These are phyloP conservation scores for Diaporthe sp. DNA, from an alignment of 2,329 filamentous ascomycete genomes.

Conservation along the genomic window DNA sequence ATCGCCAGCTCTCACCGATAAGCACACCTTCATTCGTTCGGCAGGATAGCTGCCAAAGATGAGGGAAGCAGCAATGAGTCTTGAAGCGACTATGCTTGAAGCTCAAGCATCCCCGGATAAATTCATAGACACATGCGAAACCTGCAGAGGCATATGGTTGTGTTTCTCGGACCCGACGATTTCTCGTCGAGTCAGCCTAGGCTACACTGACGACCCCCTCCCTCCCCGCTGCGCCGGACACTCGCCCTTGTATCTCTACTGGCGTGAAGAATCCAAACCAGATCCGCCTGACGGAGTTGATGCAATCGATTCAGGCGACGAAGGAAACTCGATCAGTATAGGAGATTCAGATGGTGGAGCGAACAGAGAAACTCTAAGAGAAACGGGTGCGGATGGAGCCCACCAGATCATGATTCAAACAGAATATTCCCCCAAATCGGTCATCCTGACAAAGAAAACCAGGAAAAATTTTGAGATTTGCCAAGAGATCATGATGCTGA, in stretches of 20 bases:
- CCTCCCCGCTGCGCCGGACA: background rate
- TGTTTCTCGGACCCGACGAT: background rate
- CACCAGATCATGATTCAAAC: background rate
- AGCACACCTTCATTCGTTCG: background rate
- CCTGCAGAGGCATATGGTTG: background rate
- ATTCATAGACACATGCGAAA: background rate
- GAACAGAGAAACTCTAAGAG: background rate
- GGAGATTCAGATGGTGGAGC: no score
- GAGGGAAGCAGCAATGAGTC: background rate
- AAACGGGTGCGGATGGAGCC: background rate
- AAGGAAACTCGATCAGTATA: background rate
- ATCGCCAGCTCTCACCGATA: background rate
- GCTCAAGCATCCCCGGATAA: background rate
- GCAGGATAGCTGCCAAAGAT: background rate
- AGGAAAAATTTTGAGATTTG: no score
- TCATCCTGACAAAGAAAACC: background rate
- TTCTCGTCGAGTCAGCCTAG: background rate
- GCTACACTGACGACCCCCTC: background rate
- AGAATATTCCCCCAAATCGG: no score
- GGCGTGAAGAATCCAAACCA: background rate
- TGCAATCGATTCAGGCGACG: no score
- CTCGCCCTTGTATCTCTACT: background rate
- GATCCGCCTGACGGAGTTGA: background rate
- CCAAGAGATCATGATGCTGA: background rate
- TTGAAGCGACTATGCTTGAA: no score